These are phyloP conservation scores for Naumovozyma castellii DNA, from an alignment of 805 yeast genomes.

Conservation along the genomic window DNA sequence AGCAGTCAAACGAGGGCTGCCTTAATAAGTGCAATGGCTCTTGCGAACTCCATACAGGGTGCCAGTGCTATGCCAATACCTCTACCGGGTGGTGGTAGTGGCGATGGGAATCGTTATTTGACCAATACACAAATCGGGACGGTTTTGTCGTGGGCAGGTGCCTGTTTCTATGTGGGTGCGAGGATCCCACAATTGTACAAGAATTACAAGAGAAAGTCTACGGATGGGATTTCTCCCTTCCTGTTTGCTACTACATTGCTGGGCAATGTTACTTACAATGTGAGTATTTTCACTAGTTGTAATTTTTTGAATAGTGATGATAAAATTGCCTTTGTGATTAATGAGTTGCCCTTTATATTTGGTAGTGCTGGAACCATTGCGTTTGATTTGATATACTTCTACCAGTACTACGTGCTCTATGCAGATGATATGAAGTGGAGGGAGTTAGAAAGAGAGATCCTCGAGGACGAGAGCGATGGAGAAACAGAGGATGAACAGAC, in stretches of 20 bases:
- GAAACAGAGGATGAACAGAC: neutral
- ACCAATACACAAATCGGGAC: conserved; percentile 31
- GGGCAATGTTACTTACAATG: conserved; percentile 70
- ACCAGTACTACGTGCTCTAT: conserved; percentile 38
- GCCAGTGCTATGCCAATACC: conserved; percentile 5
- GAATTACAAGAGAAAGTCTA: conserved; percentile 70
- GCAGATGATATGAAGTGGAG: conserved; percentile 24
- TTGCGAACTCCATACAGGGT: conserved; percentile 15
- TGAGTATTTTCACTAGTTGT: conserved; percentile 63
- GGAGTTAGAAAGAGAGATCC: conserved; percentile 18
- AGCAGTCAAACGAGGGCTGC: conserved; percentile 6
- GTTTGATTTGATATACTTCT: conserved; percentile 64
- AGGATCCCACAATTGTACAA: conserved; percentile 78
- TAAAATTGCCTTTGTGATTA: conserved; percentile 41
- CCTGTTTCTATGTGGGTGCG: conserved; percentile 63
- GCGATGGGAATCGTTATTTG: conserved; percentile 2
- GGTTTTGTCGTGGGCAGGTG: conserved; percentile 69
- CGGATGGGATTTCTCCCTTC: conserved; percentile 75
- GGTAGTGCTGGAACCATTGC: conserved; percentile 81
- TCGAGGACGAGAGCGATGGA: neutral
- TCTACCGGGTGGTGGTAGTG: neutral
- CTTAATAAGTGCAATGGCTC: conserved; percentile 19
- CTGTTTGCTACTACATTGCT: conserved; percentile 68
- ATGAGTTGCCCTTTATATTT: conserved; percentile 71
- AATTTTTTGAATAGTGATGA: conserved; percentile 35